Conservation (phyloP, 148 eudicot species). For the Vaccinium vitisidaea region DNA sequence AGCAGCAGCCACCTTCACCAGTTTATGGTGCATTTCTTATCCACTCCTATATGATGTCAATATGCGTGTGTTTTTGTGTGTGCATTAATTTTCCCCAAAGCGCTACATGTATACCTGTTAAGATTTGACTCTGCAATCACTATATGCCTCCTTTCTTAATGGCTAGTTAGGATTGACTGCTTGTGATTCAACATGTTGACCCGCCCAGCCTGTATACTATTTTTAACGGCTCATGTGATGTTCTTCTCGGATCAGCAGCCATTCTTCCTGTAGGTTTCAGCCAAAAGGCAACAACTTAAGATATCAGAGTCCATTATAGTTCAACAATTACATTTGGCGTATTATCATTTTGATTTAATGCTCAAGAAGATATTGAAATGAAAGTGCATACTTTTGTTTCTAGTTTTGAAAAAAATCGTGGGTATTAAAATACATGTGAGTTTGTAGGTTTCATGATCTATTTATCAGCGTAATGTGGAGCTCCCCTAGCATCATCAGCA, state of each 20-base stretch:
- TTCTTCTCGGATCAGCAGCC: no score
- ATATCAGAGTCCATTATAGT: not conserved
- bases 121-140: not conserved
- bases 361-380: not conserved
- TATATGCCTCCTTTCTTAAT: not conserved
- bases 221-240: not conserved
- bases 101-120: not conserved
- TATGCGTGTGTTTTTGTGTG: not conserved
- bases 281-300: not conserved
- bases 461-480: not conserved
- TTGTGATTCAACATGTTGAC: not conserved
- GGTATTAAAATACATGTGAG: no score
- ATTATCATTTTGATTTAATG: not conserved
- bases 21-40: conserved; percentile 51
- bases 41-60: not conserved
- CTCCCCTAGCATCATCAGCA: not conserved
- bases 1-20: conserved; percentile 64
- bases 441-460: not conserved
- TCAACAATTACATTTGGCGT: not conserved
- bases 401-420: not conserved
- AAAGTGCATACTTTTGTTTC: not conserved
- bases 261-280: not conserved
- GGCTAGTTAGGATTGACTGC: not conserved
- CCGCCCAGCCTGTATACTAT: not conserved
- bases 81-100: not conserved